Evolutionary conservation across 108 stramenopile species (phyloP).

Genomic region (Asterionellopsis glacialis): DNA sequence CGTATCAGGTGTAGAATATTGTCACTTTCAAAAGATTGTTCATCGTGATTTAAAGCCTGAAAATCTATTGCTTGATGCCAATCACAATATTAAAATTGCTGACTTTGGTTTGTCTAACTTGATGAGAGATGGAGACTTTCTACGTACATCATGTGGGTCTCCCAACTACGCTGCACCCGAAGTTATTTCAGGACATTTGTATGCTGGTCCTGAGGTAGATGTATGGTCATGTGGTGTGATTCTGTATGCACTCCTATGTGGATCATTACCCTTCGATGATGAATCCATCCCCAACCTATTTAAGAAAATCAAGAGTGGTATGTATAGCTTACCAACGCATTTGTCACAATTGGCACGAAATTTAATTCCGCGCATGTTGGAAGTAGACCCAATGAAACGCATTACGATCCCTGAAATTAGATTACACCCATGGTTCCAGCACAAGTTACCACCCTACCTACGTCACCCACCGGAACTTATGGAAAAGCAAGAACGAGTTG

Average conservation of each 20-base stretch:
- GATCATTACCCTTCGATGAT: slow-evolving; percentile 98
- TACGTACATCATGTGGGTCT: slow-evolving; percentile 95
- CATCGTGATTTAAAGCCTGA: slow-evolving; percentile 96
- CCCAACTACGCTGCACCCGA: slow-evolving; percentile 99
- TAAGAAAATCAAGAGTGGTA: slow-evolving; percentile 99
- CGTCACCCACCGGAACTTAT: slow-evolving; percentile 91
- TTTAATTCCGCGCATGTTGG: slow-evolving; percentile 97
- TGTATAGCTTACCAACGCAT: slow-evolving; percentile 96
- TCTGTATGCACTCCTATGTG: slow-evolving; percentile 98
- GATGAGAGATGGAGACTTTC: slow-evolving; percentile 98
- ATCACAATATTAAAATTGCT: slow-evolving; percentile 97
- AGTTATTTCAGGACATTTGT: slow-evolving; percentile 96
- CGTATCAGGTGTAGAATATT: slow-evolving; percentile 97
- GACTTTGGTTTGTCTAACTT: slow-evolving; percentile 99
- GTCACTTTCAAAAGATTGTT: slow-evolving; percentile 98
- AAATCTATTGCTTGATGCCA: slow-evolving; percentile 91
- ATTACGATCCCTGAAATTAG: slow-evolving; percentile 98
- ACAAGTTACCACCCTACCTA: slow-evolving; percentile 96
- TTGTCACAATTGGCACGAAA: slow-evolving; percentile 92
- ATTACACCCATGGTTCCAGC: slow-evolving; percentile 96
- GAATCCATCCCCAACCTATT: slow-evolving; percentile 98
- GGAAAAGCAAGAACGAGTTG: slow-evolving; percentile 92
- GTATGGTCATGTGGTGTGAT: slow-evolving; percentile 99
- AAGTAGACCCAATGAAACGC: slow-evolving; percentile 99
- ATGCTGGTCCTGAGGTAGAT: slow-evolving; percentile 98